A percentile compares a stretch with the other conserved stretches of the same genome.
These are phyloP conservation scores for Candida railenensis DNA, from an alignment of 805 yeast genomes.

Conservation along the genomic window DNA sequence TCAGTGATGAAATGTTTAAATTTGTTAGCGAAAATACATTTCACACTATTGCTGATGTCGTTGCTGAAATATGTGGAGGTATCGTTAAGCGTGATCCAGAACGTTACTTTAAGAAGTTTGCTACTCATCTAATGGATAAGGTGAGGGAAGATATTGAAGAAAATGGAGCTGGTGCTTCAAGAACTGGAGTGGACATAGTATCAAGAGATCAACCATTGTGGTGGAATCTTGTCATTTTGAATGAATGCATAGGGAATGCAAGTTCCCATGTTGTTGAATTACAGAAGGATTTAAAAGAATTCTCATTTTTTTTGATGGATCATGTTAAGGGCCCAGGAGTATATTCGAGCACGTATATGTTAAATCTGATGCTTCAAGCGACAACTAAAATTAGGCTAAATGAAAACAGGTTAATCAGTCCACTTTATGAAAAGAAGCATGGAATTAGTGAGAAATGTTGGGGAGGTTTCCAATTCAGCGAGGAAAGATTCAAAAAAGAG, in stretches of 20 bases:
- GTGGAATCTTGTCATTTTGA: conserved; percentile 67
- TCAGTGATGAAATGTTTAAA: conserved; percentile 49
- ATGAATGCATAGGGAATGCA: conserved; percentile 70
- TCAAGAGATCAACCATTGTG: conserved; percentile 78
- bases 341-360: conserved; percentile 56
- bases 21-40: conserved; percentile 60
- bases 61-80: conserved; percentile 72
- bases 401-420: conserved; percentile 55
- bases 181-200: conserved; percentile 63
- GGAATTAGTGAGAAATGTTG: conserved; percentile 55
- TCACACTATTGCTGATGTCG: conserved; percentile 61
- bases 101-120: conserved; percentile 38
- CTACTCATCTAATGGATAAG: conserved; percentile 45
- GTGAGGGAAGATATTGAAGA: conserved; percentile 67
- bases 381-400: conserved; percentile 58
- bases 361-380: conserved; percentile 66
- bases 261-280: conserved; percentile 47
- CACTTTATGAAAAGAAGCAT: conserved; percentile 35
- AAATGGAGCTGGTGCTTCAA: conserved; percentile 76
- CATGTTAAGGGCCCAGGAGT: conserved; percentile 65
- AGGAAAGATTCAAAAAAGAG: conserved; percentile 45
- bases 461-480: conserved; percentile 72
- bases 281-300: conserved; percentile 43
- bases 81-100: conserved; percentile 64
- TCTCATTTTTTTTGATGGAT: conserved; percentile 45